Conservation (phyloP, 2,329 filamentous ascomycete species). For the Penicillium expansum region DNA sequence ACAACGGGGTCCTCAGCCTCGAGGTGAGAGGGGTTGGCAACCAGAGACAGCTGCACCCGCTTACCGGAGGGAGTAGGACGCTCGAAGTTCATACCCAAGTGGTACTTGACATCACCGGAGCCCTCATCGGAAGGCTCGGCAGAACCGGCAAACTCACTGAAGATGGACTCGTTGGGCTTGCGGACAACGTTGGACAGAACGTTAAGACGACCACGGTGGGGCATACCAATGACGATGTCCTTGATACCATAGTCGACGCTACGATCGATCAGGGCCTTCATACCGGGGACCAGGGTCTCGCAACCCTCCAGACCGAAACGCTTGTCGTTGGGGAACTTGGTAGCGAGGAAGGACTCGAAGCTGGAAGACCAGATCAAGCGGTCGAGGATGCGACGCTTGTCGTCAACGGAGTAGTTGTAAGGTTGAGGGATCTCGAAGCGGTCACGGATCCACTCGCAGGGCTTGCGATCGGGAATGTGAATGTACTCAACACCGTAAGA, state of each 20-base stretch:
- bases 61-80: conserved; percentile 96
- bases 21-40: conserved; percentile 96
- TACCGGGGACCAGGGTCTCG: conserved; percentile 93
- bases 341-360: conserved; percentile 92
- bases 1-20: conserved; percentile 98
- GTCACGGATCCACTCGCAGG: conserved; percentile 97
- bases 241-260: conserved; percentile 98
- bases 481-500: conserved; percentile 99
- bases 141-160: conserved; percentile 93
- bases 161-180: conserved; percentile 99
- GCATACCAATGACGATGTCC: conserved; percentile 99
- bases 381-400: conserved; percentile 97
- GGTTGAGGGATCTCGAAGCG: conserved; percentile 90
- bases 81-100: conserved; percentile 99
- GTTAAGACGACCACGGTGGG: conserved; percentile 96
- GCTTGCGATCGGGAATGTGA: conserved; percentile 94
- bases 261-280: conserved; percentile 98
- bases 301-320: conserved; percentile 97
- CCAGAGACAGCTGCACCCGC: conserved; percentile 97
- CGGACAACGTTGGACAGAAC: conserved; percentile 97
- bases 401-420: conserved; percentile 96
- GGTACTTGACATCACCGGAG: conserved; percentile 98
- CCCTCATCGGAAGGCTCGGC: conserved; percentile 88
- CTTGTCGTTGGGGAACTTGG: conserved; percentile 99
- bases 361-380: conserved; percentile 98